phyloP scores from a whole-genome alignment of 129 eudicot genomes.

The Gnaphalium uliginosum region DNA sequence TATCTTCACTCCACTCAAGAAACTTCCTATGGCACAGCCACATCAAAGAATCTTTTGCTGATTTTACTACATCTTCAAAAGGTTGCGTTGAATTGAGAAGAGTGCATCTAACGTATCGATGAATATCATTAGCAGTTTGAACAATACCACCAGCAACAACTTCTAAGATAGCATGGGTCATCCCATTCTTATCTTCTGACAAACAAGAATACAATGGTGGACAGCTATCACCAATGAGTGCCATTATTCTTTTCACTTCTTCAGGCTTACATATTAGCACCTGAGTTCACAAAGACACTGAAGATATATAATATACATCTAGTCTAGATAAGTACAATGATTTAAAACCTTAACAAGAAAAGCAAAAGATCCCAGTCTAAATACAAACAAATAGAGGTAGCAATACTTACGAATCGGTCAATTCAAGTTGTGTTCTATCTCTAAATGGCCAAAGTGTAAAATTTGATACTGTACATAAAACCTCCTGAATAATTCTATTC shows the following conservation, averaged over 20 bases:
- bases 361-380: not conserved
- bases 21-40: conserved; percentile 94
- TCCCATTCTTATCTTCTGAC: conserved; percentile 97
- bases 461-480: not conserved
- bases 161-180: conserved; percentile 98
- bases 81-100: conserved; percentile 97
- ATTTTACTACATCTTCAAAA: conserved; percentile 93
- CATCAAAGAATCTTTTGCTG: conserved; percentile 88
- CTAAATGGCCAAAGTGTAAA: not conserved
- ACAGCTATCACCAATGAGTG: conserved; percentile 77
- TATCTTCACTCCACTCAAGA: conserved; percentile 93
- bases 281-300: conserved; percentile 42
- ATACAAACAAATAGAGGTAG: not conserved
- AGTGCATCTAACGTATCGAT: conserved; percentile 95
- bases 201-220: conserved; percentile 91
- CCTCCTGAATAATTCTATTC: conserved; percentile 3
- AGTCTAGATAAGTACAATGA: not conserved
- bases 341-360: not conserved
- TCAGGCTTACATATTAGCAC: conserved; percentile 92
- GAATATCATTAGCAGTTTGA: conserved; percentile 93
- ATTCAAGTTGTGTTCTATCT: not conserved
- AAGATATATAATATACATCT: conserved; percentile 3
- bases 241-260: conserved; percentile 72
- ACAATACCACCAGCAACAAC: conserved; percentile 98
- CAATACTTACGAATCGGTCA: not conserved